These are phyloP conservation scores for Xylaria venustula DNA, from an alignment of 495 filamentous ascomycete genomes.

Conservation along the genomic window DNA sequence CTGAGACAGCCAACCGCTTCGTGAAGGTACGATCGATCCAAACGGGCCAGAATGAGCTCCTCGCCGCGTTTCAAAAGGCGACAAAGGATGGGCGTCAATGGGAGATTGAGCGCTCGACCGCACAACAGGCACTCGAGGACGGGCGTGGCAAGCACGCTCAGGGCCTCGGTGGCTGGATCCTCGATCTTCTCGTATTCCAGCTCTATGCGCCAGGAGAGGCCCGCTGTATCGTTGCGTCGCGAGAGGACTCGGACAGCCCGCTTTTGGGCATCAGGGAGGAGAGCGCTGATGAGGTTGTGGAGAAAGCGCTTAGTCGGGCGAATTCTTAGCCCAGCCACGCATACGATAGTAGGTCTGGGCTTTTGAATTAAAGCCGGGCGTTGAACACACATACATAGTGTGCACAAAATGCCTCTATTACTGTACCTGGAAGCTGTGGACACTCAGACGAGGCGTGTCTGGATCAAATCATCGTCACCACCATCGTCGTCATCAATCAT, in stretches of 20 bases:
- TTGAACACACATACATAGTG: too few species aligned
- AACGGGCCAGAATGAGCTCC: conserved; percentile 40
- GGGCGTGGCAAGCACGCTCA: conserved; percentile 20
- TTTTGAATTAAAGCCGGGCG: too few species aligned
- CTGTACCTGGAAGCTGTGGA: not conserved
- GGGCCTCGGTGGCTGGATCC: conserved; percentile 16
- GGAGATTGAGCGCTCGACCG: conserved; percentile 24
- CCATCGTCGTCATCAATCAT: not conserved
- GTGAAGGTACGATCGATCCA: conserved; percentile 42
- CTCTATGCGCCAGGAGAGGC: conserved; percentile 24
- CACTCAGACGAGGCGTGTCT: not conserved
- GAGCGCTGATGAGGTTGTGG: conserved; percentile 10
- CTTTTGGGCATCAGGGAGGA: conserved; percentile 25
- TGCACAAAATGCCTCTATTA: not conserved
- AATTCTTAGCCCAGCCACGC: not conserved
- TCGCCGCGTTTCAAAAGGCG: conserved; percentile 38
- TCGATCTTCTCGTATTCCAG: conserved; percentile 27
- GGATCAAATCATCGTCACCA: not conserved
- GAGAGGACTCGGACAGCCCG: conserved; percentile 17
- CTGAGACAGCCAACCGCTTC: conserved; percentile 44
- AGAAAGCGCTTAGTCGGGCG: conserved; percentile 6
- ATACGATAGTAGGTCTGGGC: not conserved
- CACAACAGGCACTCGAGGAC: conserved; percentile 31
- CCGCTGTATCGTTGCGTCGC: conserved; percentile 22
- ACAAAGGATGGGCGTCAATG: conserved; percentile 25